Base-by-base conservation (phyloP, 2,329 filamentous ascomycete species). In the Sarocladium brachiariae region DNA sequence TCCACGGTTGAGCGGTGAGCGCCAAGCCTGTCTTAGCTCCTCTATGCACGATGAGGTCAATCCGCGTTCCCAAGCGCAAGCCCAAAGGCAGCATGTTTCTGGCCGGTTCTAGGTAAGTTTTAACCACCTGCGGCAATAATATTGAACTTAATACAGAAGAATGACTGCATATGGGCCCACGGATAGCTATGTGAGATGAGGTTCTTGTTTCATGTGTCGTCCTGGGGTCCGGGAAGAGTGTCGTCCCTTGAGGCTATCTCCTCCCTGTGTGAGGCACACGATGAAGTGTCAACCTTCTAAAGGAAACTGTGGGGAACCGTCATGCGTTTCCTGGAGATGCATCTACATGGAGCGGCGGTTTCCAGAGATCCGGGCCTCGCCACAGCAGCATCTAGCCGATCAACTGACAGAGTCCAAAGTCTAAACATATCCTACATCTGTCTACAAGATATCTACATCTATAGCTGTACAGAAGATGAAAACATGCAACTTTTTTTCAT, bases 1-100 rank as follows among this genome's bases (percentile, higher is more conserved):
- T 4, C 11, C 33, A 8, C 16, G 25, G 4, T 7, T 11, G 27
- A 47, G 43, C 43, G 43, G 43, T 31, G 25, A 30, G n/a, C 16
- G 43, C 43, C 43, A 47, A 47, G 43, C n/a, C 43, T 47, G 24
- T 47, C 25, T n/a, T 31, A 16, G 27, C 21, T 16, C 16, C n/a
- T n/a, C n/a, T n/a, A 47, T 47, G 43, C 43, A 33, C 24, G 11
- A 47, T 47, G 43, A 47, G 43, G 43, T 47, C 43, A 47, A 47
- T n/a, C 7, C 16, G 43, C 43, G 14, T 31, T 47, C n/a, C 16
- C n/a, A 33, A 14, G 25, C 24, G 11, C 16, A 19, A 27, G n/a
- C 18, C 7, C 11, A 6, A 30, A 13, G 27, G 27, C 7, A 30
- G 27, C 27, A 30, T 7, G 13, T 30, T 30, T 30, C 7, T 13